Conservation (phyloP, 768 basidiomycete genomes). For the Naganishia randhawae region DNA sequence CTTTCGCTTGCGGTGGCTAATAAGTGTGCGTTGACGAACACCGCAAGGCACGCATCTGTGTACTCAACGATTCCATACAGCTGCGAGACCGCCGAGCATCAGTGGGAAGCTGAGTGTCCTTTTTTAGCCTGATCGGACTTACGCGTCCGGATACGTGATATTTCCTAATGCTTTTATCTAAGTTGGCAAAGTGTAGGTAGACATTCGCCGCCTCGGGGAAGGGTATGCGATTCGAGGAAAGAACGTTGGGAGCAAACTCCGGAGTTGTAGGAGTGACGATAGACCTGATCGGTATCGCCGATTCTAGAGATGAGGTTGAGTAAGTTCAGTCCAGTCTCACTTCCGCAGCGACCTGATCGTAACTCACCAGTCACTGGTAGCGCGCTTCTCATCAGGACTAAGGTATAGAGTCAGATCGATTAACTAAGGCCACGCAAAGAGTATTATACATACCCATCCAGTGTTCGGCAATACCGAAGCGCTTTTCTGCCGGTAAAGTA, state of each 20-base stretch:
- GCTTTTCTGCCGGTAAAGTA: constrained; percentile 65
- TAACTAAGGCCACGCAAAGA: not conserved
- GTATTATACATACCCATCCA: constrained; percentile 54
- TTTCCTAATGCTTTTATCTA: constrained; percentile 35
- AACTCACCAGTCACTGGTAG: constrained; percentile 35
- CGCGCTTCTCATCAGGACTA: constrained; percentile 42
- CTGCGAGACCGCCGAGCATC: not conserved
- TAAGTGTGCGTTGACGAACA: constrained; percentile 68
- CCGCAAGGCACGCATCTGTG: constrained; percentile 52
- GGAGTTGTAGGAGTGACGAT: constrained; percentile 21
- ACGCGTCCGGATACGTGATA: constrained; percentile 19
- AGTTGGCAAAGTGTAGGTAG: constrained; percentile 42
- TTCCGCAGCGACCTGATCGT: not conserved
- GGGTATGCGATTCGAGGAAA: constrained; percentile 31
- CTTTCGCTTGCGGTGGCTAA: constrained; percentile 78
- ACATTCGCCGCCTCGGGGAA: constrained; percentile 11
- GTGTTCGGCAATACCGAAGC: constrained; percentile 81
- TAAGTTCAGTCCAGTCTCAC: not conserved
- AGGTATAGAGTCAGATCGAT: not conserved
- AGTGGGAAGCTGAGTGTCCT: not conserved
- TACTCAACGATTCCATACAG: constrained; percentile 57
- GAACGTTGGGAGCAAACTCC: constrained; percentile 34
- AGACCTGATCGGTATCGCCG: constrained; percentile 34
- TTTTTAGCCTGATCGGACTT: not conserved
- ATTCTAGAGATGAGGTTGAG: constrained; percentile 12